Conservation (phyloP, 139 green algal genomes). For the Choricystis sp. region DNA sequence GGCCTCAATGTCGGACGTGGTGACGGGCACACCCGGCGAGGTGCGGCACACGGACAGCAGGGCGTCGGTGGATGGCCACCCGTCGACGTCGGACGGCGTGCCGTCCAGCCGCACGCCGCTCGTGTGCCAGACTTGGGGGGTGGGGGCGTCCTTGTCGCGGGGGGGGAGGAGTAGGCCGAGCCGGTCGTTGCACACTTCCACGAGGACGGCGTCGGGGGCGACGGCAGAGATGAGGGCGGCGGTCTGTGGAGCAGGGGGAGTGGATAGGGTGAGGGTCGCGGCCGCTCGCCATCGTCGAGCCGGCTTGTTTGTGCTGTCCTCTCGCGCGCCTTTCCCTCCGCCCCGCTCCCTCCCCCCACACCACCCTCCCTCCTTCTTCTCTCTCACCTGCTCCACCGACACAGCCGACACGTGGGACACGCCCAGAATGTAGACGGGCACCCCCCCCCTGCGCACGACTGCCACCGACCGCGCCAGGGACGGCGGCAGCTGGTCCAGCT, state of each 20-base stretch:
- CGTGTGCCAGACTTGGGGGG: conserved; percentile 36
- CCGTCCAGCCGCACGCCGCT: conserved; percentile 3
- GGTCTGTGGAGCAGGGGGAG: conserved; percentile 1
- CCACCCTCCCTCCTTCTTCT: conserved; percentile 1
- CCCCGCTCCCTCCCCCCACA: neutral
- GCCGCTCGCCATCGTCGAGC: too few relatives aligned
- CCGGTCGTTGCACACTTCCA: conserved; percentile 75
- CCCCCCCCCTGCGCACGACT: neutral
- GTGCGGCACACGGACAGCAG: conserved; percentile 28
- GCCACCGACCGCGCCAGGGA: too few relatives aligned
- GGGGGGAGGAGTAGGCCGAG: conserved; percentile 41
- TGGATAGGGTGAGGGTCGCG: neutral
- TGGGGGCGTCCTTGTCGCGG: conserved; percentile 10
- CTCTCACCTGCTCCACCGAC: conserved; percentile 31
- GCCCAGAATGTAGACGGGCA: conserved; percentile 50
- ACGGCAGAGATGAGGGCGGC: conserved; percentile 10
- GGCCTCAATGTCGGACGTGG: conserved; percentile 39
- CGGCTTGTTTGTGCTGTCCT: too few relatives aligned
- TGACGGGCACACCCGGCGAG: conserved; percentile 20
- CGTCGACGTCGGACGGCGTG: neutral
- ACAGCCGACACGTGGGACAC: conserved; percentile 57
- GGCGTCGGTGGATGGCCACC: conserved; percentile 32
- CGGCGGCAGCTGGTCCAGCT: too few relatives aligned
- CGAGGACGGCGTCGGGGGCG: conserved; percentile 34
- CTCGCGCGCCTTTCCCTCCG: neutral